Evolutionary conservation across 169 alveolate species (phyloP), one percentile per base, ranked within the genome.

Genomic region (Plasmodium cynomolgi): DNA sequence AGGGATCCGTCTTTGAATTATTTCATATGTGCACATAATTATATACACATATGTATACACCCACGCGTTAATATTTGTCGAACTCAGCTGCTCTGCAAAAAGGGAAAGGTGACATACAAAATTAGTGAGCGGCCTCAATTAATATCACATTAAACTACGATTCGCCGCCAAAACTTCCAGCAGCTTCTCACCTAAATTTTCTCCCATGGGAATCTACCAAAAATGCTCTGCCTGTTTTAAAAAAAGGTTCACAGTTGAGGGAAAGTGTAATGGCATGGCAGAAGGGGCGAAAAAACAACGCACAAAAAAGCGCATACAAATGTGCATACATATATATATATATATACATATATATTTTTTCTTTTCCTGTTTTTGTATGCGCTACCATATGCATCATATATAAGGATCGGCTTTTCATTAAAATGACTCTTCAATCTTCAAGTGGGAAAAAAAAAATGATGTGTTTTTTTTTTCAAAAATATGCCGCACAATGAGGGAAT

Each of bases 341-440:
- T 56, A 56, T 56, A 56, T 56, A 0, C 2, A 68, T 68, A 26
- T 29, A 8, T 39, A 4, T 34, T 20, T 80, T 37, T 34, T 20
- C 33, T 29, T 73, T 23, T 41, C 13, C 20, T 80, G 26, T 15
- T 23, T 5, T 83, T 33, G 54, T 83, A 84, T 84, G 54, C 37
- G 71, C 68, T 86, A 86, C 93, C 93, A 90, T 90, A 90, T 9
- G 94, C n/a, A 23, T 90, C 94, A 39, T 90, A 90, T 81, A 90
- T 81, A 50, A 90, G 62, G 31, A 90, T 90, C 5, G 94, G 94
- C 34, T 90, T 90, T 41, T 90, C 94, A 68, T 71, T 90, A 90
- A 90, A 90, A 80, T 90, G 91, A 31, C 91, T 90, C 83, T 90
- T 90, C 71, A 90, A 71, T 13, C 93, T 86, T 58, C 68, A 75